These are phyloP conservation scores for Carex pumila DNA, from an alignment of 176 grass and related monocot genomes.

Conservation along the genomic window DNA sequence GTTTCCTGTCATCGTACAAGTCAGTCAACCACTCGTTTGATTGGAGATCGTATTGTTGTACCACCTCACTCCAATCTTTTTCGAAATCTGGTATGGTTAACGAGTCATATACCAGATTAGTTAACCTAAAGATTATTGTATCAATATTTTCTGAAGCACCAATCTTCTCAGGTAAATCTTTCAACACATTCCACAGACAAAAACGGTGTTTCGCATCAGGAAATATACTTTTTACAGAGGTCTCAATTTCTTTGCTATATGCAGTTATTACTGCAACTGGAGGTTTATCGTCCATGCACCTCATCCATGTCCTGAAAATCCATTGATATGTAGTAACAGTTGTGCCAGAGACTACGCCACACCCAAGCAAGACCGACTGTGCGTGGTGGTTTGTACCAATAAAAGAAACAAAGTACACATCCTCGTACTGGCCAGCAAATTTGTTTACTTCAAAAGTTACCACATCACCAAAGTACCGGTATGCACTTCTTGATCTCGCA, in stretches of 20 bases:
- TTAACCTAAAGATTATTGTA: conserved; percentile 45
- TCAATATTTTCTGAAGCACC: conserved; percentile 45
- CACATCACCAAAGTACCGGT: conserved; percentile 69
- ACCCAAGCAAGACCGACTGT: conserved; percentile 60
- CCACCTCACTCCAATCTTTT: conserved; percentile 68
- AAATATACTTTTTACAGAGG: conserved; percentile 64
- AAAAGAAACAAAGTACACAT: conserved; percentile 61
- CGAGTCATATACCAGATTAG: conserved; percentile 51
- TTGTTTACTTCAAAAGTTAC: conserved; percentile 54
- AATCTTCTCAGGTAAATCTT: conserved; percentile 53
- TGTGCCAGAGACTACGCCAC: conserved; percentile 57
- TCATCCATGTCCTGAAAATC: conserved; percentile 71
- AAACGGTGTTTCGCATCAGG: conserved; percentile 55
- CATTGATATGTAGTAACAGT: conserved; percentile 59
- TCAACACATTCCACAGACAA: conserved; percentile 68
- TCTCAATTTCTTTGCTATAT: conserved; percentile 50
- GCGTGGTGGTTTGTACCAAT: conserved; percentile 61
- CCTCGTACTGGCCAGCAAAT: conserved; percentile 49
- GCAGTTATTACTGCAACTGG: conserved; percentile 67
- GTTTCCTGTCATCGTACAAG: conserved; percentile 47
- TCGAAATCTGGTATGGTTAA: conserved; percentile 56
- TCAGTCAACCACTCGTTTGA: conserved; percentile 61
- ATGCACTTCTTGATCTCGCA: conserved; percentile 63
- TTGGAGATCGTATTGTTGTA: conserved; percentile 41
- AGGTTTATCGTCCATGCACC: conserved; percentile 62